Evolutionary conservation across 495 filamentous ascomycete species (phyloP), one percentile per base, ranked within the genome.

Genomic region (Penicillium canariense): DNA sequence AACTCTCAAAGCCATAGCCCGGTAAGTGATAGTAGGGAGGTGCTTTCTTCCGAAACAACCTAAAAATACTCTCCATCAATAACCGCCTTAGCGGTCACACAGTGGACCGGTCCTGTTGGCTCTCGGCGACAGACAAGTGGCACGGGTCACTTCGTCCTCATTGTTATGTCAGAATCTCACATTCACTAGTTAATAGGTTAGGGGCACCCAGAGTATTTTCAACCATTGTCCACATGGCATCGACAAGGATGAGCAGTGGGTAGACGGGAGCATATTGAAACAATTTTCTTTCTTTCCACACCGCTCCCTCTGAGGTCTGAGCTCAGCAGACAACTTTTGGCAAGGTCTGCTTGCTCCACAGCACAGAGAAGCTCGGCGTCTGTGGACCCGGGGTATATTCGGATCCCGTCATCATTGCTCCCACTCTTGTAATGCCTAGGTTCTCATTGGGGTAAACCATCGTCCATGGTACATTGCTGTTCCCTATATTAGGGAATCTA

Each of bases 41-140:
- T n/a, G n/a, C 12, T 17, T 32, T n/a, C 7, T 6, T 27, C 25
- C 4, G 7, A 27, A 10, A n/a, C 0, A 6, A 46, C 26, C 43
- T 46, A 46, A 46, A 36, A 54, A 54, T 55, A 55, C 52, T 35
- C 38, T 46, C 45, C 52, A 48, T 25, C 51, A 46, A 20, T 35
- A 54, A 26, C 51, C 45, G 20, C n/a, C 12, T 34, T 38, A 20
- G 22, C 35, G 20, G 49, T 58, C 34, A 30, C 43, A 58, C 55
- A 43, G 43, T 14, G 35, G 43, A 52, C 22, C 43, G 27, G 32
- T 52, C 23, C 42, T 32, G 5, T 42, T 36, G 17, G 26, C 15
- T 43, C 34, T 2, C 30, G 30, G 42, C 48, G 52, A 54, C 35
- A 30, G 36, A 25, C 11, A 52, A 36, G 18, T 52, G 20, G 43